Conservation (phyloP, 1,284 basidiomycete genomes). For the Rugosomyces carneus region DNA sequence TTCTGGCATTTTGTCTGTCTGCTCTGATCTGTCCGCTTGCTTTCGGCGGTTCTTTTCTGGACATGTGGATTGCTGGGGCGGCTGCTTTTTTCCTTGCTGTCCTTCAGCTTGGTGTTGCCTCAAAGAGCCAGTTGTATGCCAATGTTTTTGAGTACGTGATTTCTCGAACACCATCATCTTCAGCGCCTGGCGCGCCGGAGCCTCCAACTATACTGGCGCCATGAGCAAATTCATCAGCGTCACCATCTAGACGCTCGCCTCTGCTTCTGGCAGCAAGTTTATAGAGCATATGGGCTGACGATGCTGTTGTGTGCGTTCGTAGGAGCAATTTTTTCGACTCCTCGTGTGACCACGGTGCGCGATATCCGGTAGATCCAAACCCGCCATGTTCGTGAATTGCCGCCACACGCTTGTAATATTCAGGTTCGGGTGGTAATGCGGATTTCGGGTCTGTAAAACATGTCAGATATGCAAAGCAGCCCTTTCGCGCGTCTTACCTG, state of each 20-base stretch:
- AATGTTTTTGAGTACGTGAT: constrained; percentile 82
- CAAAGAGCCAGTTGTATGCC: constrained; percentile 73
- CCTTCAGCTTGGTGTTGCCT: constrained; percentile 67
- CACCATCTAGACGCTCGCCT: constrained; percentile 48
- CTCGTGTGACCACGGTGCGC: constrained; percentile 91
- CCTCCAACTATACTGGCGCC: constrained; percentile 32
- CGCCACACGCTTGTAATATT: constrained; percentile 89
- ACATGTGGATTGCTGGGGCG: constrained; percentile 73
- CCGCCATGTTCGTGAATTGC: constrained; percentile 88
- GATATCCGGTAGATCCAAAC: constrained; percentile 94
- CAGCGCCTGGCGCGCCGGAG: constrained; percentile 3
- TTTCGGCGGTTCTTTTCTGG: constrained; percentile 80
- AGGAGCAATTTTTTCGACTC: constrained; percentile 92
- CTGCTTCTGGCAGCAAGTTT: constrained; percentile 77
- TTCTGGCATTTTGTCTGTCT: constrained; percentile 66
- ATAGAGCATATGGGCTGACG: constrained; percentile 93
- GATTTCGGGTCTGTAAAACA: constrained; percentile 66
- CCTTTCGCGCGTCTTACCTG: constrained; percentile 45
- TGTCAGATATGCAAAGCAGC: constrained; percentile 2
- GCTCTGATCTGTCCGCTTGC: constrained; percentile 75
- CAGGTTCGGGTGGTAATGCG: constrained; percentile 73
- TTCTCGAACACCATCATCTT: constrained; percentile 45
- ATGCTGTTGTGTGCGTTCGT: constrained; percentile 96
- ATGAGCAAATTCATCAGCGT: constrained; percentile 32
- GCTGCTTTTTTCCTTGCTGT: constrained; percentile 61